phyloP scores from a whole-genome alignment of 2,329 filamentous ascomycete genomes.

The Cladosporium oxysporum region DNA sequence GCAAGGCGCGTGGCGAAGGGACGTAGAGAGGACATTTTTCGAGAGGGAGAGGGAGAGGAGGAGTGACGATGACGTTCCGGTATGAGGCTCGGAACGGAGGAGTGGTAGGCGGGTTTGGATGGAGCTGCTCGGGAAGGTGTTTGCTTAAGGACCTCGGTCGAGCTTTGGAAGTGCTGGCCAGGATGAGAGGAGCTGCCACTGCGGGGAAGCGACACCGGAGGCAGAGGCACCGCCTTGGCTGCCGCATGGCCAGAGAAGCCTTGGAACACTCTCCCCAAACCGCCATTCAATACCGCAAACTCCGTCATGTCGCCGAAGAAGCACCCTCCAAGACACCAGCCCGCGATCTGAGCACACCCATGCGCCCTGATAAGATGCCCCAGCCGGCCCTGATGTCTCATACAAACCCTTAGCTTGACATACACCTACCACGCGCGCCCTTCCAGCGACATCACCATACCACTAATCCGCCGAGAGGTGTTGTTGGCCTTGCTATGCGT shows the following conservation, averaged over 20 bases:
- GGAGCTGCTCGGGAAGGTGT: not conserved
- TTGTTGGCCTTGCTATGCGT: not conserved
- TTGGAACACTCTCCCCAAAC: not conserved
- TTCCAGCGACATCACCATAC: not conserved
- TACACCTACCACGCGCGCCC: not conserved
- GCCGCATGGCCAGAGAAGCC: not conserved
- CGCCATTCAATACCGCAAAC: not conserved
- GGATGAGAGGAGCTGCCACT: not conserved
- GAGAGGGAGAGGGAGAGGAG: not conserved
- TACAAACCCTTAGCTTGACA: not conserved
- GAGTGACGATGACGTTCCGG: constrained; percentile 18
- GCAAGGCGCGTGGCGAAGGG: constrained; percentile 23
- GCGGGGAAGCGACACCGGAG: constrained; percentile 18
- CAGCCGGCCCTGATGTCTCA: constrained; percentile 6
- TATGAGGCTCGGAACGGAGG: constrained; percentile 6
- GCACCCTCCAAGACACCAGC: not conserved
- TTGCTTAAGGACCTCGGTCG: constrained; percentile 5
- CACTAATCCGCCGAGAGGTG: not conserved
- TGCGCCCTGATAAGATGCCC: constrained; percentile 2
- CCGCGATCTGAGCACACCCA: not conserved
- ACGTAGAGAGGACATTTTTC: constrained; percentile 31
- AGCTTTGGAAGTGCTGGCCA: not conserved
- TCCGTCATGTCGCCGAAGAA: constrained; percentile 14
- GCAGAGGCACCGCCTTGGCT: not conserved
- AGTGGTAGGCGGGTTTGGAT: not conserved